Base-by-base conservation (phyloP, 164 flowering plant species). In the Annona cherimola region DNA sequence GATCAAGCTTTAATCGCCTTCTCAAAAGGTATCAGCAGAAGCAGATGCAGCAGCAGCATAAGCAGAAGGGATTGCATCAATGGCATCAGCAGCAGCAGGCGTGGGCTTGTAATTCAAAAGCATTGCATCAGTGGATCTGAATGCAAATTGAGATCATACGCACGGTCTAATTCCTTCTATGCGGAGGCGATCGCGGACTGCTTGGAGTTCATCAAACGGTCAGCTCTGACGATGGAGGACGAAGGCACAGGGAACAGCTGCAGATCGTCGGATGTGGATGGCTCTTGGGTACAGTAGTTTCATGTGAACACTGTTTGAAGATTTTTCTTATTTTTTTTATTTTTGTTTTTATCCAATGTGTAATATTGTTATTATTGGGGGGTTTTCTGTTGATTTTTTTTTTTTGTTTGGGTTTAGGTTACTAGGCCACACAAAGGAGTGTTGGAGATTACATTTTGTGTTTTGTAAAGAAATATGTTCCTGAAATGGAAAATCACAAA, bases 171-270 rank as follows among this genome's bases (percentile, higher is more conserved):
- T 71, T 87, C 88, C 2, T 90, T 88, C 71, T 88, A 87, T 50
- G 76, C 89, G 0, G 95, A 90, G 79, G 95, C 95, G 16, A 90
- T 90, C 62, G 89, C 89, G 0, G 95, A 90, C 60, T 90, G 95
- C 78, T 80, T 90, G 82, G 95, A 90, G 80, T 90, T 87, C 69
- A 90, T 90, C 76, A 88, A 84, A 69, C 63, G 87, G 5, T 73
- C 87, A 4, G 83, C 91, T 19, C 41, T 80, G 42, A 78, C 86
- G 8, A 72, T 64, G 35, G 86, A 85, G 43, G 69, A 65, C 42
- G 67, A 44, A n/a, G 54, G 54, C 43, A n/a, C 69, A 12, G 16
- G 2, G 9, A 64, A 16, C 19, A 40, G 6, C 43, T 12, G 42
- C 16, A 4, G 42, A 41, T 11, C 26, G 7, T 7, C 65, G 42